Percentiles rank a stretch among this genome's conserved stretches.
These are phyloP conservation scores for Hortaea sp. DNA, from an alignment of 2,329 filamentous ascomycete genomes.

Conservation along the genomic window DNA sequence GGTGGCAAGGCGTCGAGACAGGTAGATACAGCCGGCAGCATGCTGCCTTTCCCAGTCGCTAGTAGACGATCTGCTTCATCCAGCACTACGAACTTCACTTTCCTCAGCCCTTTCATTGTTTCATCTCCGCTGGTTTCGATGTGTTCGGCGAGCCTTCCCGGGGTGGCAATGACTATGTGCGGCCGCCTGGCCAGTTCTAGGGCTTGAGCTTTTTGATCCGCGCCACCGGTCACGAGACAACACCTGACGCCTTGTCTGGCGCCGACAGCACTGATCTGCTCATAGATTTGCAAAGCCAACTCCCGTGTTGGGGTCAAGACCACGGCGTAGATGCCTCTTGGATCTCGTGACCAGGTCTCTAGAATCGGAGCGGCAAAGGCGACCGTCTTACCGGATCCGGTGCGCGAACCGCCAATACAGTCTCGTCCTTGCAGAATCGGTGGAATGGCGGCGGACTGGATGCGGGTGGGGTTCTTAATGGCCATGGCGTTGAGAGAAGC, in stretches of 20 bases:
- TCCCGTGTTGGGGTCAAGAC: constrained; percentile 86
- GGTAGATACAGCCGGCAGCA: constrained; percentile 89
- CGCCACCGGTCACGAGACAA: constrained; percentile 80
- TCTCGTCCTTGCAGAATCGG: constrained; percentile 84
- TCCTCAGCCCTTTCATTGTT: constrained; percentile 69
- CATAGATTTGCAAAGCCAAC: constrained; percentile 88
- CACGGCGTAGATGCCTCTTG: constrained; percentile 79
- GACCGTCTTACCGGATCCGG: constrained; percentile 94
- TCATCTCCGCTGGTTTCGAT: constrained; percentile 86
- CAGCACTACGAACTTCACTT: constrained; percentile 77
- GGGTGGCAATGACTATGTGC: constrained; percentile 89
- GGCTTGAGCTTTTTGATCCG: constrained; percentile 86
- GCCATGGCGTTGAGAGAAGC: constrained; percentile 66
- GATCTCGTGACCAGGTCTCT: constrained; percentile 87
- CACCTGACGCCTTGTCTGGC: constrained; percentile 79
- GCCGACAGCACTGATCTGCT: constrained; percentile 90
- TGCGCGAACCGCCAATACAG: constrained; percentile 89
- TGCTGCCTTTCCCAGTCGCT: constrained; percentile 62
- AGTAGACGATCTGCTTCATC: constrained; percentile 93
- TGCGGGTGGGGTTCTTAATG: constrained; percentile 79
- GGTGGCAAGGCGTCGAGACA: constrained; percentile 75
- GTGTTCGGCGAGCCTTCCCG: constrained; percentile 85
- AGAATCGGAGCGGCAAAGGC: constrained; percentile 92
- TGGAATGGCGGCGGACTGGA: constrained; percentile 87
- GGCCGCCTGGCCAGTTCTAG: constrained; percentile 71